Base-by-base conservation (phyloP, 495 filamentous ascomycete species). In the Lophiotrema nucula region DNA sequence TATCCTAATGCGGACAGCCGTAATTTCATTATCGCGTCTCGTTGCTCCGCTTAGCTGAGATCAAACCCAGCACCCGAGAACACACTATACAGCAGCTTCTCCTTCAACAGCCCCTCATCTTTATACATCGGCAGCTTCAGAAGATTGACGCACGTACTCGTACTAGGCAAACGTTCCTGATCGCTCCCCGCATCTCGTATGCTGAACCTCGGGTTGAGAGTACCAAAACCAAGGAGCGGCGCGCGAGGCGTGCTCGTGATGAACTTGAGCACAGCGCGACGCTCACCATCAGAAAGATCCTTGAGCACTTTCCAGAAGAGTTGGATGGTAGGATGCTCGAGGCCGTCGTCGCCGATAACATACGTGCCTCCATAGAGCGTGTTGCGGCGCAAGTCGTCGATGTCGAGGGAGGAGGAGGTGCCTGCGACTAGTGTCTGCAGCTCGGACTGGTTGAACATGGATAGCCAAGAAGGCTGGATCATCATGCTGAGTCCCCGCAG, bases 381-480 rank as follows among this genome's bases (percentile, higher is more conserved):
- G 70, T 99, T 87, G 13, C 73, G 79, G n/a, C 92, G 79, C 41
- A 97, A 77, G 67, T 99, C 95, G 23, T 86, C 81, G 38, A 99
- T 83, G 65, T 96, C 85, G 57, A 97, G 92, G 39, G 90, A 84
- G 16, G 85, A 85, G 22, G 79, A 82, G 64, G 92, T 88, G 53
- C 93, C 93, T 58, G 90, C 88, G 13, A 98, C 85, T 8, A 98
- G 82, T 0, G 89, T 93, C 70, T 98, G 93, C 19, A 98, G 78
- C 65, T 98, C 93, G 6, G 81, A 78, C 64, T 97, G 93, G 70
- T 98, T 98, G 77, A 99, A 99, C 93, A 99, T 99, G 60, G 83
- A 88, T 2, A 99, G 78, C 93, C 93, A 99, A 2, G 81, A 79
- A 0, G 92, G 92, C 54, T 90, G 85, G 58, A 99, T 95, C 64